Base-by-base conservation (phyloP, 352 stramenopile genomes). In the Thalassiosira exigua region DNA sequence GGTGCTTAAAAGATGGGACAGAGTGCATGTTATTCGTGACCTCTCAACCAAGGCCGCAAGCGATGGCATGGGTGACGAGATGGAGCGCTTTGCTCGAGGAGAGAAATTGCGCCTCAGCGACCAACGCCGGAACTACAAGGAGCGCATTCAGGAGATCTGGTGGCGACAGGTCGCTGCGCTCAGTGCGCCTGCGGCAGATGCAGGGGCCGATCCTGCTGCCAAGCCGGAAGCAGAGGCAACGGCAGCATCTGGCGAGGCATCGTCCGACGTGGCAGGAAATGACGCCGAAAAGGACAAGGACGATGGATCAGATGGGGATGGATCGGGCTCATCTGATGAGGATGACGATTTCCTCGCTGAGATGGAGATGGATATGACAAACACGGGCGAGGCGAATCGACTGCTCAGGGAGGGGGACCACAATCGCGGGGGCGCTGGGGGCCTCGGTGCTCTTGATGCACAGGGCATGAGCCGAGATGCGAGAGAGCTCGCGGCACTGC, bases 11-110 rank as follows among this genome's bases (percentile, higher is more conserved):
- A 79, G 88, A 41, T 93, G 88, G 88, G 88, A 93, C 50, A 80
- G 87, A 46, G 88, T 93, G 2, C 88, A 93, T 70, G 82, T 90
- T 44, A 93, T 93, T 75, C 84, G 88, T 62, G 88, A 93, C 79
- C 39, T 93, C 7, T 92, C 85, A 9, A 93, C 88, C 1, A 92
- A 92, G 81, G 82, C 82, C 60, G 88, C 86, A 9, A 89, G 76
- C 66, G 88, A 93, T 74, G 86, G 86, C 53, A 89, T 93, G 59
- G 85, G 84, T 26, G 86, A 91, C 72, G 88, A 89, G 21, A 61
- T 92, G 27, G 86, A 91, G 73, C 61, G 85, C n/a, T 93, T 92
- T 80, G 88, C 88, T 70, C 79, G 88, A 78, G 86, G 86, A 33
- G 88, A 93, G 72, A 93, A 93, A 57, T 57, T 92, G 24, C 89